Conservation (phyloP, 164 flowering plant species). For the Liquidambar formosana region DNA sequence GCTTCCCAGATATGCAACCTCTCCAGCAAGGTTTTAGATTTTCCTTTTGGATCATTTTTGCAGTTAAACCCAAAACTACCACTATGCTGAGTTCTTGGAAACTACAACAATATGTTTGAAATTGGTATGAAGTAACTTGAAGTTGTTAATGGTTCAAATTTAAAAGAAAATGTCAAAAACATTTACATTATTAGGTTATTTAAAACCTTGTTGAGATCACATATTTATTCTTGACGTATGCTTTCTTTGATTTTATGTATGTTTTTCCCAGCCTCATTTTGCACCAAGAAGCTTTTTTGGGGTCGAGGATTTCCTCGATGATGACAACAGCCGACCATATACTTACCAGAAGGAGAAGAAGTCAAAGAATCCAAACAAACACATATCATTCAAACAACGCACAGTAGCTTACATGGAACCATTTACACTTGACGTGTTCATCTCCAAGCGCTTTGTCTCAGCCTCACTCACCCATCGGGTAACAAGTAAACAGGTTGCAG, state of each 20-base stretch:
- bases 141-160: too few relatives aligned
- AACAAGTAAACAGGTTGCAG: slow-evolving; percentile 90
- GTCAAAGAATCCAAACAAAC: slow-evolving; percentile 83
- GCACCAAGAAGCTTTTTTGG: slow-evolving; percentile 93
- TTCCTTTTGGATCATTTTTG: not conserved
- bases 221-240: not conserved
- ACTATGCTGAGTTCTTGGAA: not conserved
- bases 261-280: slow-evolving; percentile 38
- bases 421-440: slow-evolving; percentile 86
- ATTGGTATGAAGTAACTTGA: not conserved
- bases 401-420: slow-evolving; percentile 92
- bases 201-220: not conserved
- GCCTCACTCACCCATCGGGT: slow-evolving; percentile 92
- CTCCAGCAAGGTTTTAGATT: not conserved
- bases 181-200: not conserved
- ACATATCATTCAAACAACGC: slow-evolving; percentile 82
- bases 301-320: slow-evolving; percentile 88
- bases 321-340: slow-evolving; percentile 86
- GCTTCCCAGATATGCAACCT: not conserved
- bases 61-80: too few relatives aligned
- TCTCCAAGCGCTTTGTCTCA: slow-evolving; percentile 93
- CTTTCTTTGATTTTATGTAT: not conserved
- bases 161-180: not conserved
- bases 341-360: slow-evolving; percentile 87
- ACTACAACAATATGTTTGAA: not conserved